Base-by-base conservation (phyloP, 352 stramenopile species). In the Hyaloperonospora arabidopsidis region DNA sequence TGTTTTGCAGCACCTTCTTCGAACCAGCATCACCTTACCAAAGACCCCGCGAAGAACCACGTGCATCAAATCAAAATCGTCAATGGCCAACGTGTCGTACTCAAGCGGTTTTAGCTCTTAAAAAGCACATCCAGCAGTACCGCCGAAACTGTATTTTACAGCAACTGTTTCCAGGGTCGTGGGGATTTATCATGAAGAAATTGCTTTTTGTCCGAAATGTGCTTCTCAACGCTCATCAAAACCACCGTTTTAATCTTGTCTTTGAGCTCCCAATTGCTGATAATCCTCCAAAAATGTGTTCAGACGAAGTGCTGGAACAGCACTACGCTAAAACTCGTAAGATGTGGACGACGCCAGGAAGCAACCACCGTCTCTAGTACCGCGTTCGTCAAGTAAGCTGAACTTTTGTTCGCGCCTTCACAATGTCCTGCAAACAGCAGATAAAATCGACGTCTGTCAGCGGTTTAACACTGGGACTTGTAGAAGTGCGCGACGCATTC, bases 11-110 rank as follows among this genome's bases (percentile, higher is more conserved):
- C 15, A 70, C 45, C 41, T 89, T 44, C 87, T 74, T 17, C 77
- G 67, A 5, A 95, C 86, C 23, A 94, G 57, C 74, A 96, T 90
- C 12, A 98, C 95, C 58, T 97, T 97, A 17, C 95, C 95, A 65
- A 98, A 98, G 1, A 91, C 92, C 22, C 96, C 97, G 62, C 97
- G 95, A 4, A 97, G 97, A 13, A 99, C 95, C 2, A 99, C 95
- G 21, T 90, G 95, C 19, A 99, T 10, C 2, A 98, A 66, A 55
- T 98, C 86, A 67, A 99, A 99, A 61, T 99, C 96, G 32, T 97
- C 89, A n/a, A 97, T 86, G 2, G 63, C 76, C 41, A 95, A 59
- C 2, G 69, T 67, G 22, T 83, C 76, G 43, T 87, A 74, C 48
- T 74, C 72, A 10, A 64, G 63, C 14, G 60, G 67, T 50, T 67